Evolutionary conservation across 345 rosid genomes (phyloP), one percentile per base, ranked within the genome.

Genomic region (Lumnitzera racemosa): DNA sequence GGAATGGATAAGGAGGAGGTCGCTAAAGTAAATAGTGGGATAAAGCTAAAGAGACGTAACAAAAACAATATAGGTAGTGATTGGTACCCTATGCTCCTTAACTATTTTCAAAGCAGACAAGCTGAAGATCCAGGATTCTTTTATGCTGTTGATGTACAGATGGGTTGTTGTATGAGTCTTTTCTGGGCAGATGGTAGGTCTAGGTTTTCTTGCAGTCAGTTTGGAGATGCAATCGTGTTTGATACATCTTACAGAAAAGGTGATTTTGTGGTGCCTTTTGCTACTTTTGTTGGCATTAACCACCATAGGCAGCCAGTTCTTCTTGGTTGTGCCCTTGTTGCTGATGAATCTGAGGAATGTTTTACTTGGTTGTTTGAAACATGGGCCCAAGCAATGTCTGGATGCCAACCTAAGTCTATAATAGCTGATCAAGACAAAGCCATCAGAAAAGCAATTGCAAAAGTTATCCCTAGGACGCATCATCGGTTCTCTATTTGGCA

Each of bases 111-210:
- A 70, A 66, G 78, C 17, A 89, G 46, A 75, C 98, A 89, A 74
- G 78, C 94, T 17, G 85, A 85, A 64, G 96, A 91, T 67, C 81
- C 80, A 7, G 96, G 96, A 64, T 91, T 91, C 83, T 91, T 91
- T 72, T 75, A 83, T 49, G 84, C 94, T 0, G 71, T 85, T 0
- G 85, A 91, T 56, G 62, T 89, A 55, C 81, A 74, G 47, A 61
- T 58, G 41, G 92, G 96, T 48, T 74, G 74, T 59, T 85, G 92
- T 64, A 76, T 72, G 83, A 83, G 83, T 74, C 41, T 87, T 47
- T 91, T 91, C 67, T 89, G 96, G 98, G 96, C 88, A 0, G 98
- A 91, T 69, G 84, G 98, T 46, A 81, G 94, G 81, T 83, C 86
- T 48, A 85, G 98, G 75, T 89, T 81, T 64, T 80, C 90, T 13